These are phyloP conservation scores for Tolypocladium capitatum DNA, from an alignment of 2,329 filamentous ascomycete species.

Conservation along the genomic window DNA sequence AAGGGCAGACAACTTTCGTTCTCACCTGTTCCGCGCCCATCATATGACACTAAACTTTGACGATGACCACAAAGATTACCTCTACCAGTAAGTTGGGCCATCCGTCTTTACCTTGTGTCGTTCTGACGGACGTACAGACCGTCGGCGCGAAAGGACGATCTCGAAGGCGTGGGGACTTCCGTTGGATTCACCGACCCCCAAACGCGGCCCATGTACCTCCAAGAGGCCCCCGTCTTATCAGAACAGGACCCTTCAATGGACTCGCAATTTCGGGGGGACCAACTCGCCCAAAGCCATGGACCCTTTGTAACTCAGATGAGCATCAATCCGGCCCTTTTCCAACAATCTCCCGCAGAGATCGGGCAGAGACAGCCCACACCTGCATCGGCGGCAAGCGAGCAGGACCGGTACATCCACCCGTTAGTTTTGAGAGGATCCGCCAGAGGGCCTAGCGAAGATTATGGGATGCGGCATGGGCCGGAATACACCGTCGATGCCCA, in stretches of 20 bases:
- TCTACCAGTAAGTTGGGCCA: conserved; percentile 7
- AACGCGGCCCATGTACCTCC: conserved; percentile 4
- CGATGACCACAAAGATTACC: conserved; percentile 24
- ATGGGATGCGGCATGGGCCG: neutral
- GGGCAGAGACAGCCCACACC: neutral
- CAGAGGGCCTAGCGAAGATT: neutral
- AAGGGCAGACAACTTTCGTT: conserved; percentile 73
- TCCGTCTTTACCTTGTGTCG: neutral
- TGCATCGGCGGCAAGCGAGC: neutral
- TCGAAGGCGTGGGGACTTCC: conserved; percentile 12
- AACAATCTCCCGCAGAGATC: neutral
- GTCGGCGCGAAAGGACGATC: neutral
- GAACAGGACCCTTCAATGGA: neutral
- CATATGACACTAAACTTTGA: conserved; percentile 19
- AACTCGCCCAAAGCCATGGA: neutral
- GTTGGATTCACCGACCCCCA: conserved; percentile 10
- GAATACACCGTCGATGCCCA: neutral
- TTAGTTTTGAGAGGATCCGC: neutral
- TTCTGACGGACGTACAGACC: neutral
- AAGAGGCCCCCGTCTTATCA: conserved; percentile 4
- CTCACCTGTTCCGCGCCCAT: conserved; percentile 64
- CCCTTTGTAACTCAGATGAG: neutral
- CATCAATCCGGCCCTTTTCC: neutral
- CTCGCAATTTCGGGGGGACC: neutral
- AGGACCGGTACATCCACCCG: neutral